Conservation (phyloP, 495 filamentous ascomycete species). For the Poronia punctata region DNA sequence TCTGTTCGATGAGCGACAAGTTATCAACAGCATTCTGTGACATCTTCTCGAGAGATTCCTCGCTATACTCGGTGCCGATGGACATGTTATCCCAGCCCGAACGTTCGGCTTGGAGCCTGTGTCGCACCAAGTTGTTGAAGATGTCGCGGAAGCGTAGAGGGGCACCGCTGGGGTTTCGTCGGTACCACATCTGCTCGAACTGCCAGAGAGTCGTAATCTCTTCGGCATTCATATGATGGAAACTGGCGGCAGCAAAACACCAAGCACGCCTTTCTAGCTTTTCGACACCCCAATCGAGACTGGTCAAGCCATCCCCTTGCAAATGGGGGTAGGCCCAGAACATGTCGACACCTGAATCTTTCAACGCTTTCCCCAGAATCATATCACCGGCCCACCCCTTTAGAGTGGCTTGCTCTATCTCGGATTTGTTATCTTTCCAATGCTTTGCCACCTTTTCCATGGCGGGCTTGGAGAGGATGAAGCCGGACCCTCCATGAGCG, state of each 20-base stretch:
- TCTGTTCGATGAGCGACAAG: slow-evolving; percentile 21
- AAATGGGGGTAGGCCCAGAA: slow-evolving; percentile 38
- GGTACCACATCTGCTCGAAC: slow-evolving; percentile 38
- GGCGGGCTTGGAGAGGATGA: slow-evolving; percentile 40
- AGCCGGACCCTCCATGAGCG: slow-evolving; percentile 45
- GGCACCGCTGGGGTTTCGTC: slow-evolving; percentile 4
- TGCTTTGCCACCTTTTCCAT: slow-evolving; percentile 27
- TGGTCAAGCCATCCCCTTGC: slow-evolving; percentile 27
- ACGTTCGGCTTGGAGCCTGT: slow-evolving; percentile 14
- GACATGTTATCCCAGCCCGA: slow-evolving; percentile 25
- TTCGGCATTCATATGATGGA: slow-evolving; percentile 36
- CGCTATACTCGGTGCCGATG: slow-evolving; percentile 9
- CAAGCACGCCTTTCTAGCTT: slow-evolving; percentile 32
- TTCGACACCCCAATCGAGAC: slow-evolving; percentile 32
- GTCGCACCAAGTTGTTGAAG: slow-evolving; percentile 26
- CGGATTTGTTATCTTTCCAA: slow-evolving; percentile 6
- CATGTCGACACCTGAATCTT: slow-evolving; percentile 28
- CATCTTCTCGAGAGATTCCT: slow-evolving; percentile 3
- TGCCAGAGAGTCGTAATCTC: slow-evolving; percentile 37
- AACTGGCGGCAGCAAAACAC: slow-evolving; percentile 38
- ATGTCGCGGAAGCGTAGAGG: slow-evolving; percentile 21
- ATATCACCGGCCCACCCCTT: slow-evolving; percentile 43
- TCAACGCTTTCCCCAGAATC: slow-evolving; percentile 37
- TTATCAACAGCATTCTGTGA: slow-evolving; percentile 18
- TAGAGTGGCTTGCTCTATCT: slow-evolving; percentile 18